phyloP scores from a whole-genome alignment of 352 stramenopile genomes.

The Poterioochromonas sp. region DNA sequence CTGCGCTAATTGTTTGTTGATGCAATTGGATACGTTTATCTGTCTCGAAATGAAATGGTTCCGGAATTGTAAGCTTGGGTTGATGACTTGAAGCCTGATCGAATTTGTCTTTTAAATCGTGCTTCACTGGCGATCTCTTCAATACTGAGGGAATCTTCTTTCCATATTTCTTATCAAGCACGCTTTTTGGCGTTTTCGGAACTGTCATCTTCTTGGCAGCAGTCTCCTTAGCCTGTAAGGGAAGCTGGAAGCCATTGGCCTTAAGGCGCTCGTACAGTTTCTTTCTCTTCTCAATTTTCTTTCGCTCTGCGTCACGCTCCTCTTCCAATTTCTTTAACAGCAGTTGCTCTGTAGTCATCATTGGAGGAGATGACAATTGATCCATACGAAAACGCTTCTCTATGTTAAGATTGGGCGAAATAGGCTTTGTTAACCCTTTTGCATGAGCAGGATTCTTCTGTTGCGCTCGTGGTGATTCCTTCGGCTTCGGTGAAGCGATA shows the following conservation, averaged over 20 bases:
- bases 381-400: not conserved
- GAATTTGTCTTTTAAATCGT: not conserved
- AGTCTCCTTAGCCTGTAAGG: not conserved
- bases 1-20: not conserved
- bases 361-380: not conserved
- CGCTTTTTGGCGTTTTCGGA: not conserved
- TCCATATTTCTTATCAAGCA: not conserved
- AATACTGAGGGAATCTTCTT: not conserved
- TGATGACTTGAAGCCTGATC: not conserved
- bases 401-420: not conserved
- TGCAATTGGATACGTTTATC: not conserved
- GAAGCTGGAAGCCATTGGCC: not conserved
- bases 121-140: not conserved
- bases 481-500: too few relatives aligned
- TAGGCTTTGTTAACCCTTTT: not conserved
- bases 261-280: not conserved
- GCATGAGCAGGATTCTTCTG: too few relatives aligned
- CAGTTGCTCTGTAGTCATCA: not conserved
- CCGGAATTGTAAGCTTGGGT: not conserved
- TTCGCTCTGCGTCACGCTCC: not conserved
- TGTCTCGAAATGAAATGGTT: slow-evolving; percentile 9
- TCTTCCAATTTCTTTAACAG: slow-evolving; percentile 1
- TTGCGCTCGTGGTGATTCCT: too few relatives aligned
- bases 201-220: not conserved
- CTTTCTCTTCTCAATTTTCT: not conserved